These are phyloP conservation scores for Blastomyces gilchristii DNA, from an alignment of 2,329 filamentous ascomycete species.

Conservation along the genomic window DNA sequence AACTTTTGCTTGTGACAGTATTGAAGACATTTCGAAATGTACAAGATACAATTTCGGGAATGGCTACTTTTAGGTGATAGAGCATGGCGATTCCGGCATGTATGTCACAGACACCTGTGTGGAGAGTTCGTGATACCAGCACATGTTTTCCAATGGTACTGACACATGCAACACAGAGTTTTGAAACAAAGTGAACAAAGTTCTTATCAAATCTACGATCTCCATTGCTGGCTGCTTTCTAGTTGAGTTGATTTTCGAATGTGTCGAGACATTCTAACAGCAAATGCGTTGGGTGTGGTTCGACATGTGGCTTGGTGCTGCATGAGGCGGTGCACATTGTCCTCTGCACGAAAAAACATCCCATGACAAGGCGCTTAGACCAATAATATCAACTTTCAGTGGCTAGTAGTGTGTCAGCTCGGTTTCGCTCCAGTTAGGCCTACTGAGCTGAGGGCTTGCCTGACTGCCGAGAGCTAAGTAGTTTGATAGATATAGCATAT, in stretches of 20 bases:
- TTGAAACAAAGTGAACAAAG: neutral
- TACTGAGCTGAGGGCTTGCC: neutral
- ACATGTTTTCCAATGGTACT: neutral
- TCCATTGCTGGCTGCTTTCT: neutral
- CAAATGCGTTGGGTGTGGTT: neutral
- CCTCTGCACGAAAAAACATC: neutral
- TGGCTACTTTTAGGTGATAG: neutral
- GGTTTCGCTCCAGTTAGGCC: neutral
- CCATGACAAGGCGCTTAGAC: neutral
- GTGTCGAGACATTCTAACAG: neutral
- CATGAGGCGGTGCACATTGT: constrained; percentile 4
- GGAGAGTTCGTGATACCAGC: neutral
- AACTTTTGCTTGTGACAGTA: neutral
- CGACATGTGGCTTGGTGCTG: constrained; percentile 5
- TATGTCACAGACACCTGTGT: neutral
- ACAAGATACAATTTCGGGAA: neutral
- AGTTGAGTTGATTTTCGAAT: neutral
- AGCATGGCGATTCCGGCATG: neutral
- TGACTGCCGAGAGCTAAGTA: neutral
- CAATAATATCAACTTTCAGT: neutral
- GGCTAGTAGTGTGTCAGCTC: neutral
- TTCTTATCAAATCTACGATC: neutral
- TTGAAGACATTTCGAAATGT: neutral
- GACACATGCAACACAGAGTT: neutral
- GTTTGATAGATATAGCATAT: neutral